Percentiles rank a stretch among this genome's conserved stretches.
These are phyloP conservation scores for Stagonosporopsis rhizophila DNA, from an alignment of 2,329 filamentous ascomycete species.

Conservation along the genomic window DNA sequence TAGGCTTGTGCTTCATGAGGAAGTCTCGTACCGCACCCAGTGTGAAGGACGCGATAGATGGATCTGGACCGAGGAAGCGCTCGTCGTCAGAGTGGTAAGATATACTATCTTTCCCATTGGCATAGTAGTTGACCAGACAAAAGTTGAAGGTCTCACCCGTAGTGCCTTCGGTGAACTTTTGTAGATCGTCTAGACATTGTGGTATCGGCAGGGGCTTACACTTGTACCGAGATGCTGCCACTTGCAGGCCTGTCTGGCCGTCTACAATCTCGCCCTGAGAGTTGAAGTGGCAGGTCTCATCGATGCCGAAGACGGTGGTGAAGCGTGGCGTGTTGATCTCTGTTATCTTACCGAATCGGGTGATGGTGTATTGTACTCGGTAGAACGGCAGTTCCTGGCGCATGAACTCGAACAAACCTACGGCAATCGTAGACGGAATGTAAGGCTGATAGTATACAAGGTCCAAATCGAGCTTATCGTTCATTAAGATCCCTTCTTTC, in stretches of 20 bases:
- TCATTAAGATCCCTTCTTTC: slow-evolving; percentile 63
- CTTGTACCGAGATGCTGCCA: slow-evolving; percentile 60
- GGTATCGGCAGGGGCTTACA: slow-evolving; percentile 74
- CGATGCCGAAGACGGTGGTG: slow-evolving; percentile 67
- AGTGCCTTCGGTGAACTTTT: slow-evolving; percentile 67
- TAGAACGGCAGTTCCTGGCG: slow-evolving; percentile 77
- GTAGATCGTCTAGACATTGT: slow-evolving; percentile 70
- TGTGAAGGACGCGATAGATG: slow-evolving; percentile 77
- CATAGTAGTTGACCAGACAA: slow-evolving; percentile 83
- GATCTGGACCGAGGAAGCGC: slow-evolving; percentile 72
- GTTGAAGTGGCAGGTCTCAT: slow-evolving; percentile 68
- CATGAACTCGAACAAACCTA: slow-evolving; percentile 73
- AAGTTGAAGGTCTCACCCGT: slow-evolving; percentile 78
- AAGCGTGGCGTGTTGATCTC: slow-evolving; percentile 68
- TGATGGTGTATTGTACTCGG: slow-evolving; percentile 75
- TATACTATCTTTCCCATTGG: slow-evolving; percentile 77
- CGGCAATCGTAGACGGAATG: slow-evolving; percentile 63
- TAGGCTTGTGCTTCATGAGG: slow-evolving; percentile 78
- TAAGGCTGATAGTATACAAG: slow-evolving; percentile 79
- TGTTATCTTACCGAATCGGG: slow-evolving; percentile 67
- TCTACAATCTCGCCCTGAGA: slow-evolving; percentile 49
- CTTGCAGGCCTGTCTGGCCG: slow-evolving; percentile 50
- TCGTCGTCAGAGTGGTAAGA: slow-evolving; percentile 84
- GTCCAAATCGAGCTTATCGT: slow-evolving; percentile 73
- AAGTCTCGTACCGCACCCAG: slow-evolving; percentile 78